phyloP scores from a whole-genome alignment of 2,329 filamentous ascomycete genomes.

The Aspergillus spinulosporus region DNA sequence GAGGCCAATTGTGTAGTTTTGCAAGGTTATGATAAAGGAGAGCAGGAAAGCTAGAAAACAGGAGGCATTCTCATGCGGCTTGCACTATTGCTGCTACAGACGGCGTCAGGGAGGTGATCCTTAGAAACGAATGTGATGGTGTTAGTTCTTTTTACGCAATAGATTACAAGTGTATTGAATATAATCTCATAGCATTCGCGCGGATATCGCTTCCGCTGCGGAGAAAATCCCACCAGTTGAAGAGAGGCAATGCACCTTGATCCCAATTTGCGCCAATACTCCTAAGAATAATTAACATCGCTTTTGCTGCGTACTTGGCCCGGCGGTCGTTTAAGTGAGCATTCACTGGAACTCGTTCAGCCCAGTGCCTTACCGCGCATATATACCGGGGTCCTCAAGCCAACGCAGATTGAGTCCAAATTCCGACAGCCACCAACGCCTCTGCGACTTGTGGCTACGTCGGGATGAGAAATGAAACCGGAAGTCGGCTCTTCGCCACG shows the following conservation, averaged over 20 bases:
- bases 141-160: neutral
- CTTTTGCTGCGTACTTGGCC: neutral
- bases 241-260: neutral
- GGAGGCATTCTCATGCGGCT: neutral
- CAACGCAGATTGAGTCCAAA: too few relatives aligned
- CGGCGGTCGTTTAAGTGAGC: too few relatives aligned
- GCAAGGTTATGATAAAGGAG: neutral
- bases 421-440: too few relatives aligned
- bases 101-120: neutral
- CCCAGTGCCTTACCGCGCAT: too few relatives aligned
- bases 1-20: neutral
- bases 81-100: neutral
- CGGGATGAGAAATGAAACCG: too few relatives aligned
- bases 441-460: too few relatives aligned
- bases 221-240: neutral
- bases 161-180: neutral
- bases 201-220: neutral
- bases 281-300: neutral
- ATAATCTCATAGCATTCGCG: neutral
- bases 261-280: slow-evolving; percentile 8
- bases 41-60: neutral
- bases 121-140: neutral
- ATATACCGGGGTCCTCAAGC: too few relatives aligned
- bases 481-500: neutral
- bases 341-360: too few relatives aligned